Evolutionary conservation across 768 basidiomycete species (phyloP).

Genomic region (Suillus variegatus): DNA sequence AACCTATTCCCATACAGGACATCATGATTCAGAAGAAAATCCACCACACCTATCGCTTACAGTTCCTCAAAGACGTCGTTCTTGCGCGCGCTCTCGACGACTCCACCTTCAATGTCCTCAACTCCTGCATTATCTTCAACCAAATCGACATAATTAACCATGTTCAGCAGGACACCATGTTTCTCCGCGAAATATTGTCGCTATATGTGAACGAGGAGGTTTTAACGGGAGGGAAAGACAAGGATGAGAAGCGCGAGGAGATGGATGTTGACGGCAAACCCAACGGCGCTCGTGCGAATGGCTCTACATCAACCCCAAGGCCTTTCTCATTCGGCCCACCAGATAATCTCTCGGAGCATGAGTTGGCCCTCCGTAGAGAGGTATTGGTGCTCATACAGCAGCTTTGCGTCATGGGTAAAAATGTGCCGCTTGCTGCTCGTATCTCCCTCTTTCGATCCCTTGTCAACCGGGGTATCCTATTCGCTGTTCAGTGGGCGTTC

Average conservation of each 20-base stretch:
- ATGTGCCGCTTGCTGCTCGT: conserved; percentile 87
- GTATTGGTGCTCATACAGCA: conserved; percentile 90
- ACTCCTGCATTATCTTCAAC: conserved; percentile 97
- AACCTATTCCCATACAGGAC: conserved; percentile 86
- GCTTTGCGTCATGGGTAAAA: conserved; percentile 94
- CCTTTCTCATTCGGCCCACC: conserved; percentile 59
- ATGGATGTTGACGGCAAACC: conserved; percentile 41
- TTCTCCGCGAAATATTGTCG: conserved; percentile 77
- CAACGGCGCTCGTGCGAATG: conserved; percentile 37
- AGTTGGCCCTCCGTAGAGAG: conserved; percentile 63
- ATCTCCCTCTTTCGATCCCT: conserved; percentile 84
- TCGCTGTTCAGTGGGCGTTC: conserved; percentile 93
- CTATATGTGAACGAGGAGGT: conserved; percentile 76
- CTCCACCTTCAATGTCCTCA: conserved; percentile 94
- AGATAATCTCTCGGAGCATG: conserved; percentile 55
- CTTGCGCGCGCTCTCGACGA: conserved; percentile 94
- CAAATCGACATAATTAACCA: conserved; percentile 97
- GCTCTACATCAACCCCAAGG: conserved; percentile 23
- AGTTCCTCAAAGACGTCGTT: conserved; percentile 98
- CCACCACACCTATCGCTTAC: conserved; percentile 95
- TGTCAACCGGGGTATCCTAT: conserved; percentile 85
- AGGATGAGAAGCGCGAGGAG: conserved; percentile 31
- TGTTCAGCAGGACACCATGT: conserved; percentile 73
- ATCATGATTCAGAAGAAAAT: conserved; percentile 79
- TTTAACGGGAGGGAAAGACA: conserved; percentile 40